These are phyloP conservation scores for Fraxinus greggii DNA, from an alignment of 305 asterid species.

Conservation along the genomic window DNA sequence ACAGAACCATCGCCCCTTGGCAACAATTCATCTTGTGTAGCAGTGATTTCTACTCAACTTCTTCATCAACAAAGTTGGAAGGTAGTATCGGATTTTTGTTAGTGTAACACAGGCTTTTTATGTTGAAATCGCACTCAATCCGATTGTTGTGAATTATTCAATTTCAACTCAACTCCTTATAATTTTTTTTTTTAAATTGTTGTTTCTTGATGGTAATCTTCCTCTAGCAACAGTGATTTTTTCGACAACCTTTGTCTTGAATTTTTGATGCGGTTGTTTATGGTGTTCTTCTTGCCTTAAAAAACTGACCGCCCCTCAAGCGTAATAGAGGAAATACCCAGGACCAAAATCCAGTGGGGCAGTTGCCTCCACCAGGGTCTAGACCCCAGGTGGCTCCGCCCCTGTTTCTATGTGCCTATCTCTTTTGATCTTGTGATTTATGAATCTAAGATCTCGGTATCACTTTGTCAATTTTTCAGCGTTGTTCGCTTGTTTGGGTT, in stretches of 20 bases:
- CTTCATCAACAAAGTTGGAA: background rate
- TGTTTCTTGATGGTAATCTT: background rate
- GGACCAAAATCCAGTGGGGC: background rate
- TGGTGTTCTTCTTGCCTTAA: background rate
- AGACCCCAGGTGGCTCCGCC: background rate
- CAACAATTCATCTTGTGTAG: background rate
- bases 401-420: background rate
- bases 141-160: background rate
- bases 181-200: too few relatives aligned
- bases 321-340: background rate
- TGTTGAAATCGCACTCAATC: background rate
- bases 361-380: background rate
- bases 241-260: background rate
- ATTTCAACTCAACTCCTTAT: background rate
- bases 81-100: background rate
- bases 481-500: background rate
- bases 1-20: background rate
- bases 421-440: background rate
- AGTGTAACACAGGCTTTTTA: background rate
- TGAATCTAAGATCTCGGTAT: background rate
- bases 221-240: background rate
- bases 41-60: background rate
- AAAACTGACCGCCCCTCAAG: background rate
- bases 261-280: background rate
- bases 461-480: background rate